Evolutionary conservation across 2,329 filamentous ascomycete species (phyloP), one percentile per base, ranked within the genome.

Genomic region (Myriosclerotinia curreyana): DNA sequence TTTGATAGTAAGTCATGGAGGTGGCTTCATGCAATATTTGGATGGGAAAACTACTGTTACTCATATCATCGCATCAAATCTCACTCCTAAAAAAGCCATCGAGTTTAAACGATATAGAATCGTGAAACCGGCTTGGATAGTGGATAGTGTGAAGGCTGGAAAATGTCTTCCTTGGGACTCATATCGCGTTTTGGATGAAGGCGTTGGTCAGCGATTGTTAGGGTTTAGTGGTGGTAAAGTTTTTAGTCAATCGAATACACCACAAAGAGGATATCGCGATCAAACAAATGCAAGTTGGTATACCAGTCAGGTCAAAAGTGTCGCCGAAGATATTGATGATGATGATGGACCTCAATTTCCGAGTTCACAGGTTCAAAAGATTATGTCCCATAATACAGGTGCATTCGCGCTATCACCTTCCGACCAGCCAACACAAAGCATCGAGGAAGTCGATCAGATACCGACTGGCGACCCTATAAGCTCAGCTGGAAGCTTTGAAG

Each of bases 1-100:
- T 61, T 83, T 96, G 66, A 89, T 99, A 64, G 94, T 99, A 22
- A 86, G 89, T 70, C 87, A 98, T 83, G 95, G 95, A n/a, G 96
- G 93, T 40, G 91, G 90, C 0, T 98, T 96, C 71, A 83, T 97
- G 66, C 95, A 99, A 75, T 98, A 98, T 72, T 80, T 99, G 14
- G 93, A 97, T 75, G 90, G 88, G 46, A 99, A 99, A 79, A 98
- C 94, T 0, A 89, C 90, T 74, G 94, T 92, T 0, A 99, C 96
- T 0, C 94, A 99, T 75, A 96, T 99, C 69, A 92, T 99, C 71
- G 93, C 94, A 4, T 94, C 92, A 60, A 89, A 86, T 61, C 79
- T 99, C 28, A 95, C 95, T 0, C 93, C 92, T 0, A 98, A 97
- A 78, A 99, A 99, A 76, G 86, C 86, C 36, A 85, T 94, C 62